Conservation (phyloP, 1,284 basidiomycete species). For the Microbotryomycetes sp. region DNA sequence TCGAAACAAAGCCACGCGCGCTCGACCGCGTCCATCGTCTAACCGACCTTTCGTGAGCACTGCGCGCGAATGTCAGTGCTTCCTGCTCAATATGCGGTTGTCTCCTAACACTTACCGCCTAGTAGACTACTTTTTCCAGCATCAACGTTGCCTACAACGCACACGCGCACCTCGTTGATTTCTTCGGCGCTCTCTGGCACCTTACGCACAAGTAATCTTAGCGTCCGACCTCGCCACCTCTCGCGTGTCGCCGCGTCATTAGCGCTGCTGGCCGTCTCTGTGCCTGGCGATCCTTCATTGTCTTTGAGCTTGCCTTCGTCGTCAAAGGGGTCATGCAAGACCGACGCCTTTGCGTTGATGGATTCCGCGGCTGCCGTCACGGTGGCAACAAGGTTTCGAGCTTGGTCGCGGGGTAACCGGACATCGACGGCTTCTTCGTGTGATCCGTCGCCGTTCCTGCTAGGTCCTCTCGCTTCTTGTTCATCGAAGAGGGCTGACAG, state of each 20-base stretch:
- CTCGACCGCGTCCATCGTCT: constrained; percentile 90
- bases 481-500: constrained; percentile 27
- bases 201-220: constrained; percentile 32
- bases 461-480: constrained; percentile 4
- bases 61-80: background rate
- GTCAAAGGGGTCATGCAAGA: constrained; percentile 25
- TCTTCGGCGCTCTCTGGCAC: constrained; percentile 38
- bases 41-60: constrained; percentile 59
- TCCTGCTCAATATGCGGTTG: constrained; percentile 35
- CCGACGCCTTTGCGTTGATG: constrained; percentile 7
- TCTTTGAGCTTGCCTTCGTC: background rate
- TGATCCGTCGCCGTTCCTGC: background rate
- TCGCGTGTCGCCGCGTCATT: constrained; percentile 24
- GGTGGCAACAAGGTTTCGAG: constrained; percentile 1
- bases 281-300: background rate
- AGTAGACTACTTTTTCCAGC: constrained; percentile 89
- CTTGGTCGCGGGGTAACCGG: constrained; percentile 12
- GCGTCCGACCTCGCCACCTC: constrained; percentile 30
- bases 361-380: background rate
- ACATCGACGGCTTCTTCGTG: constrained; percentile 8
- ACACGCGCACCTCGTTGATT: constrained; percentile 73
- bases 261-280: constrained; percentile 8
- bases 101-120: constrained; percentile 50
- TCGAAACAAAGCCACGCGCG: constrained; percentile 83
- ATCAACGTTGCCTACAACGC: constrained; percentile 77